A percentile compares a stretch with the other conserved stretches of the same genome.
Conservation (phyloP, 2,329 filamentous ascomycete genomes). For the Alternaria panax region DNA sequence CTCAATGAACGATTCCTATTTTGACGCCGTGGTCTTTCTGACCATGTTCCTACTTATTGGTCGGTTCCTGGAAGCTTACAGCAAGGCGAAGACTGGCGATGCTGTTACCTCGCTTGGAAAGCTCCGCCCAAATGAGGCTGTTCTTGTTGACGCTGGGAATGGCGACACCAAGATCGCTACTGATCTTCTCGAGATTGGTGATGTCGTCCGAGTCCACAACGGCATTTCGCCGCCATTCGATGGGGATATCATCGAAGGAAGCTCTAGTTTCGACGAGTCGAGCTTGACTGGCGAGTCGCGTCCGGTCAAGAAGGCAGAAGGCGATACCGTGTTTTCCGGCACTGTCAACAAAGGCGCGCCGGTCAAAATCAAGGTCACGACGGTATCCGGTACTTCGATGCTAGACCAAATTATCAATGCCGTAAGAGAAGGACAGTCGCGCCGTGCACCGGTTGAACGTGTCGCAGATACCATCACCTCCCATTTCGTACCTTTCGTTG, state of each 20-base stretch:
- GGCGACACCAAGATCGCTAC: constrained; percentile 60
- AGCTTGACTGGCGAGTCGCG: constrained; percentile 84
- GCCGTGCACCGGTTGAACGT: constrained; percentile 76
- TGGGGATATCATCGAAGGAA: constrained; percentile 65
- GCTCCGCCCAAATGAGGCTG: constrained; percentile 77
- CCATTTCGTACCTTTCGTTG: constrained; percentile 79
- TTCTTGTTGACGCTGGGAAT: constrained; percentile 64
- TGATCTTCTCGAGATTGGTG: constrained; percentile 68
- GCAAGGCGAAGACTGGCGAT: constrained; percentile 88
- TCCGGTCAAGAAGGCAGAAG: constrained; percentile 67
- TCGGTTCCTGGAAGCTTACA: constrained; percentile 84
- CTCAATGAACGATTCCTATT: constrained; percentile 65
- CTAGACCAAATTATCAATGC: constrained; percentile 80
- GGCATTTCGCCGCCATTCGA: constrained; percentile 87
- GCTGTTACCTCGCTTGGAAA: constrained; percentile 82
- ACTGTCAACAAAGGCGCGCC: constrained; percentile 75
- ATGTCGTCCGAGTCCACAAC: constrained; percentile 73
- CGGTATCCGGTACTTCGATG: constrained; percentile 73
- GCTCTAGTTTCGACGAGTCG: constrained; percentile 82
- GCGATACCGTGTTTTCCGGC: constrained; percentile 73
- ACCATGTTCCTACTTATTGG: constrained; percentile 83
- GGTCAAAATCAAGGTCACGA: constrained; percentile 69
- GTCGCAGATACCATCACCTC: constrained; percentile 75
- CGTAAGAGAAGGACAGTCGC: constrained; percentile 79
- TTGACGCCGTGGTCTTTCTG: constrained; percentile 91